phyloP scores from a whole-genome alignment of 129 eudicot species.

The Centaurea solstitialis region DNA sequence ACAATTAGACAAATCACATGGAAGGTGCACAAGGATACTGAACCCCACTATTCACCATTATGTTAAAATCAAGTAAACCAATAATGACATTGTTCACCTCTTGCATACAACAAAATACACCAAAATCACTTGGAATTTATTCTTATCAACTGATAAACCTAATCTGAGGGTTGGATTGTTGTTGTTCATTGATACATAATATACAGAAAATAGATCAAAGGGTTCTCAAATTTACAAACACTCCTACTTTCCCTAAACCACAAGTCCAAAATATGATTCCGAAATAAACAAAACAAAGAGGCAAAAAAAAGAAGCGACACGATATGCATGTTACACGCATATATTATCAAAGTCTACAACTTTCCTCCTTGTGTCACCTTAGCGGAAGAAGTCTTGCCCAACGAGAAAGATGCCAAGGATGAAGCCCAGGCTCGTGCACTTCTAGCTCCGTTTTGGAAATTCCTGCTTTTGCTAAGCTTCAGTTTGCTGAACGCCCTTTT shows the following conservation, averaged over 20 bases:
- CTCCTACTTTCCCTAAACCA: constrained; percentile 20
- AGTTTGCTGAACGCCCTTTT: constrained; percentile 61
- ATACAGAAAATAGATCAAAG: constrained; percentile 21
- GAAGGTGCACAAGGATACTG: background rate
- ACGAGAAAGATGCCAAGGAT: constrained; percentile 77
- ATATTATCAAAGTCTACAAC: constrained; percentile 2
- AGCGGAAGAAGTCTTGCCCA: constrained; percentile 57
- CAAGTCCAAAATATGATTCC: constrained; percentile 21
- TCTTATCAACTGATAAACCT: constrained; percentile 9
- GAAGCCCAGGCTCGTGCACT: constrained; percentile 87
- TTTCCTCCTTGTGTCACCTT: constrained; percentile 38
- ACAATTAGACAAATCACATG: background rate
- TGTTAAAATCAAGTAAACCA: too few species aligned
- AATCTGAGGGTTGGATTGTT: background rate
- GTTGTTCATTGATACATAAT: constrained; percentile 28
- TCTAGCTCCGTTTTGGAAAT: constrained; percentile 60
- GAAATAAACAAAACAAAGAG: background rate
- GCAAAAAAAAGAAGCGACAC: background rate
- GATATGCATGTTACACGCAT: constrained; percentile 8
- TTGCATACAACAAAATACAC: background rate
- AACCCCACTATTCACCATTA: background rate
- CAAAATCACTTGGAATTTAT: constrained; percentile 22
- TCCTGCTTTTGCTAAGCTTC: constrained; percentile 56
- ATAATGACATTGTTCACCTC: too few species aligned
- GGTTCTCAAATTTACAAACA: constrained; percentile 36